Percentiles rank a stretch among this genome's conserved stretches.
Evolutionary conservation across 345 rosid species (phyloP).

Genomic region (Gossypium turneri): DNA sequence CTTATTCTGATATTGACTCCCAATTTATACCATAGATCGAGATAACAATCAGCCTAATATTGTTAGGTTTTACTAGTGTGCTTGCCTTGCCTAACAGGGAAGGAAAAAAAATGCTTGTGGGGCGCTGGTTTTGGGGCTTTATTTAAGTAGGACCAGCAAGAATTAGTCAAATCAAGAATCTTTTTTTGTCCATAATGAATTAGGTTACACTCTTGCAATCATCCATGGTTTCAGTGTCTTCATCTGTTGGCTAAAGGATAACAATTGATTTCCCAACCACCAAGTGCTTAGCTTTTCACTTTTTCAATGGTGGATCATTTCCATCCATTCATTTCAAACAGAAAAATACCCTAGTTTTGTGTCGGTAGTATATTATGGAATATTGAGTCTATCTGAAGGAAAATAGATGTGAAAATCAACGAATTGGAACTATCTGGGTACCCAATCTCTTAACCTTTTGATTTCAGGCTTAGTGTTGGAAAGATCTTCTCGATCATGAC

Average conservation of each 20-base stretch:
- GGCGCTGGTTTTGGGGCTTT: neutral
- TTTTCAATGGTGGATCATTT: neutral
- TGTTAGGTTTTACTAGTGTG: neutral
- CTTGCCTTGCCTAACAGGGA: neutral
- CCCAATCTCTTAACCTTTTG: neutral
- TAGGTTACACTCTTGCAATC: neutral
- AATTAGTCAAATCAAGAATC: constrained; percentile 9
- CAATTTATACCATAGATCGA: no score
- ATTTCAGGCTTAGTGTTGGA: neutral
- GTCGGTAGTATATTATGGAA: neutral
- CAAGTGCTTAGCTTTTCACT: neutral
- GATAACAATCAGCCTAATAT: neutral
- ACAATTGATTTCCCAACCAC: constrained; percentile 12
- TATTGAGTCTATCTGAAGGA: neutral
- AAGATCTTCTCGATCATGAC: constrained; percentile 16
- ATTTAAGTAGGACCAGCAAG: neutral
- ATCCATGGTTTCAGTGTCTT: neutral
- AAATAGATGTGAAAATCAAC: neutral
- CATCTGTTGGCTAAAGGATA: neutral
- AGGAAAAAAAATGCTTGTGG: neutral
- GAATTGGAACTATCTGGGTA: neutral
- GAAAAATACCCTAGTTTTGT: neutral
- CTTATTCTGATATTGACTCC: no score
- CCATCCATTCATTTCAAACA: neutral
- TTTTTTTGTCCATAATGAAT: neutral